These are phyloP conservation scores for Diplodia corticola DNA, from an alignment of 2,329 filamentous ascomycete species.

Conservation along the genomic window DNA sequence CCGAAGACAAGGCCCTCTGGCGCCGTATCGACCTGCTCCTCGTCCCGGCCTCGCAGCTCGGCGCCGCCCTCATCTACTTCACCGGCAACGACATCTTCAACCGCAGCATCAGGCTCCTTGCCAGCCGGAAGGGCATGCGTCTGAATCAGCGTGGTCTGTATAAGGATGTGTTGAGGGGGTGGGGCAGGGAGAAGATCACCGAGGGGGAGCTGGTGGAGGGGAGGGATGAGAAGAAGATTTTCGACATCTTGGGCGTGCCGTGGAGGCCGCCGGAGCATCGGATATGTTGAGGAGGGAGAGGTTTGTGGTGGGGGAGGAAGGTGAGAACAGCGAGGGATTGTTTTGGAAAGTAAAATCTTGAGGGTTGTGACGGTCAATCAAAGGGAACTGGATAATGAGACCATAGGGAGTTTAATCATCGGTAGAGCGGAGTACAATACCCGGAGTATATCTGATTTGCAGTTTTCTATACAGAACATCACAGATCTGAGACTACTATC, in stretches of 20 bases:
- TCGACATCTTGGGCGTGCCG: constrained; percentile 76
- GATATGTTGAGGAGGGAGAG: constrained; percentile 51
- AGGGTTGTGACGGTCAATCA: too few relatives aligned
- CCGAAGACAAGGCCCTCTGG: constrained; percentile 58
- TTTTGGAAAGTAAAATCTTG: too few relatives aligned
- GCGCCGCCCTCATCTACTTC: constrained; percentile 89
- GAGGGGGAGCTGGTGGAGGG: constrained; percentile 74
- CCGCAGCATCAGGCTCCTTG: constrained; percentile 76
- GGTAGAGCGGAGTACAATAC: too few relatives aligned
- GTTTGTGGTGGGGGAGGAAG: background rate
- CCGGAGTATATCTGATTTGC: too few relatives aligned
- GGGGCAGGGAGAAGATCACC: constrained; percentile 59
- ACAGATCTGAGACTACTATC: too few relatives aligned
- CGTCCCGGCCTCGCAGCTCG: constrained; percentile 76
- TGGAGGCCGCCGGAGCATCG: constrained; percentile 78
- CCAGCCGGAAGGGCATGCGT: constrained; percentile 77
- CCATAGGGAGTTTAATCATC: background rate
- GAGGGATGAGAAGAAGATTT: constrained; percentile 74
- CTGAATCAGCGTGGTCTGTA: constrained; percentile 84
- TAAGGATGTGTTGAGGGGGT: constrained; percentile 64
- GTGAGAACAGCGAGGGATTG: too few relatives aligned
- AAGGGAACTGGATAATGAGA: too few relatives aligned
- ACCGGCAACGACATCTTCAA: constrained; percentile 97
- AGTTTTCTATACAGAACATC: too few relatives aligned
- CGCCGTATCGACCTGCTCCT: constrained; percentile 81